phyloP scores from a whole-genome alignment of 768 basidiomycete genomes.

The Suillus tomentosus region DNA sequence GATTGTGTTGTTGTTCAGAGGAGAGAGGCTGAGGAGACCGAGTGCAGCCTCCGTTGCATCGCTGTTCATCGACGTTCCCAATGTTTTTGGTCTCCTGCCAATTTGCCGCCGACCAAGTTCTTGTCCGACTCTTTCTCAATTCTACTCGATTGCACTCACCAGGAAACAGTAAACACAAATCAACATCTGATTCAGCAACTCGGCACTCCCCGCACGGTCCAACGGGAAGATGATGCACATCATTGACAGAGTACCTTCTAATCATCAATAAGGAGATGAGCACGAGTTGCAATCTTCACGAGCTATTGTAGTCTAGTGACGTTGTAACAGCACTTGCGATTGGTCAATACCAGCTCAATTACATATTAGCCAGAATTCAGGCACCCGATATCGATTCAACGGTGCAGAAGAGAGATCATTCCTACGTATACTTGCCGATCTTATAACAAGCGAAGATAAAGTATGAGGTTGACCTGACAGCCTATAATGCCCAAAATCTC shows the following conservation, averaged over 20 bases:
- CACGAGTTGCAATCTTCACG: not conserved
- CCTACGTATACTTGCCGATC: not conserved
- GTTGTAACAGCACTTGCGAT: not conserved
- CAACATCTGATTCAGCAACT: slow-evolving; percentile 5
- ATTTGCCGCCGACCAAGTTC: slow-evolving; percentile 5
- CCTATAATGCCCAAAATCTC: not conserved
- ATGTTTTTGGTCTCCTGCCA: slow-evolving; percentile 4
- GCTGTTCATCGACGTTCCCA: slow-evolving; percentile 41
- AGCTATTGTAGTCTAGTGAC: not conserved
- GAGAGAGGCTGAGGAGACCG: slow-evolving; percentile 54
- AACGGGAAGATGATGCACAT: not conserved
- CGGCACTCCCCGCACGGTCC: slow-evolving; percentile 6
- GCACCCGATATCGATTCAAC: not conserved
- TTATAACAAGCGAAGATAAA: not conserved
- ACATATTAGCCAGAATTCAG: slow-evolving; percentile 5
- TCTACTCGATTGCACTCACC: slow-evolving; percentile 2
- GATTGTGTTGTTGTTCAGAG: slow-evolving; percentile 39
- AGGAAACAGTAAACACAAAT: slow-evolving; percentile 4
- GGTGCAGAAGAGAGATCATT: not conserved
- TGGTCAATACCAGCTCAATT: not conserved
- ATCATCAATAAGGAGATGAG: not conserved
- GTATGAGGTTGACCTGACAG: not conserved
- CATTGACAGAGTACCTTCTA: not conserved
- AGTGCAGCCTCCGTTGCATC: slow-evolving; percentile 64
- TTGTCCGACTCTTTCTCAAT: slow-evolving; percentile 2